phyloP scores from a whole-genome alignment of 345 rosid genomes.

The Eucalyptus cladocalyx region DNA sequence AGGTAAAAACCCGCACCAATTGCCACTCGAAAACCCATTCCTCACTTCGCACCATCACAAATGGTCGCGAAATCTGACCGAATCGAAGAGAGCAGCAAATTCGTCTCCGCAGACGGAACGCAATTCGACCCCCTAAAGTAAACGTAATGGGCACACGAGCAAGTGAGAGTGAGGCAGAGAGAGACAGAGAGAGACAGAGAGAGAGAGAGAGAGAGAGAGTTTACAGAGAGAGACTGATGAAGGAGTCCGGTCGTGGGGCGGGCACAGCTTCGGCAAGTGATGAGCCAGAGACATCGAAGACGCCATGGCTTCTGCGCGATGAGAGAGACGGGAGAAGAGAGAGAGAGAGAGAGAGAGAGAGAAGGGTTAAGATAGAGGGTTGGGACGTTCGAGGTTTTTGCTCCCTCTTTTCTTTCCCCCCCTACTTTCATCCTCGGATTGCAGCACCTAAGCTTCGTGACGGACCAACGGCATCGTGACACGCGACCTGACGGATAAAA shows the following conservation, averaged over 20 bases:
- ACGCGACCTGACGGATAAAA: background rate
- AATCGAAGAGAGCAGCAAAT: background rate
- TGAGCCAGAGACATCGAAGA: slow-evolving; percentile 22
- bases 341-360: background rate
- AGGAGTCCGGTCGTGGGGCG: slow-evolving; percentile 12
- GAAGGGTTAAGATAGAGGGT: background rate
- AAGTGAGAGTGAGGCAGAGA: background rate
- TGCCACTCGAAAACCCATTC: background rate
- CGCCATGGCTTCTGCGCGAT: slow-evolving; percentile 13
- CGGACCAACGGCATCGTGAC: background rate
- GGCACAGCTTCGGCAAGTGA: slow-evolving; percentile 9
- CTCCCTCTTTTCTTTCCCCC: background rate
- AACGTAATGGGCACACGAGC: background rate
- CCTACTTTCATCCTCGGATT: background rate
- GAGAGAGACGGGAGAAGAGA: background rate
- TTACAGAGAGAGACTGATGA: slow-evolving; percentile 32
- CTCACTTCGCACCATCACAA: background rate
- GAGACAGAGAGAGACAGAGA: no score
- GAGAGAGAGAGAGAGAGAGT: background rate
- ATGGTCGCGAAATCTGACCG: background rate
- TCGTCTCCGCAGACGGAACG: background rate
- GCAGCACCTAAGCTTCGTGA: background rate
- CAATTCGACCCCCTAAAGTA: background rate
- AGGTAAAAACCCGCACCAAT: background rate
- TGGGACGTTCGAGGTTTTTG: background rate